Evolutionary conservation across 208 protist species (phyloP).

Genomic region (Wallacemonas sp.): DNA sequence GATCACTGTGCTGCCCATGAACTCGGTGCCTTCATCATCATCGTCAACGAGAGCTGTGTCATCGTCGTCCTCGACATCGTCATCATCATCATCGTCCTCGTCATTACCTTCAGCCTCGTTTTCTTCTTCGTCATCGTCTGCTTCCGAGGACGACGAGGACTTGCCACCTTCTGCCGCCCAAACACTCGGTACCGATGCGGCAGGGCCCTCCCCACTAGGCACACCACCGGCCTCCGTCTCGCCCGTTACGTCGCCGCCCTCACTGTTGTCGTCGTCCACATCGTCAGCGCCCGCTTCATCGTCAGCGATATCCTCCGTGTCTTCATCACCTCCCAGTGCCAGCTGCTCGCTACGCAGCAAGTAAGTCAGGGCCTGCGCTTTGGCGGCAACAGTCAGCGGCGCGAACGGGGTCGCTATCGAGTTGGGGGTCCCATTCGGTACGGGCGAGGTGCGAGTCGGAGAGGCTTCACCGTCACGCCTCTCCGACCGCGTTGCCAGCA

Average conservation of each 20-base stretch:
- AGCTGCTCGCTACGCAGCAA: background rate
- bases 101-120: slow-evolving; percentile 25
- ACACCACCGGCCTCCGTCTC: background rate
- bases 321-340: slow-evolving; percentile 17
- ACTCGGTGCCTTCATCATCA: background rate
- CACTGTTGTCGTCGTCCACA: slow-evolving; percentile 20
- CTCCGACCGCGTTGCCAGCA: slow-evolving; percentile 48
- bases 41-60: background rate
- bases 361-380: slow-evolving; percentile 1
- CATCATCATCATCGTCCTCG: slow-evolving; percentile 31
- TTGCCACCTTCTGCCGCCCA: background rate
- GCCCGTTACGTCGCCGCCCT: slow-evolving; percentile 7
- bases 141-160: slow-evolving; percentile 12
- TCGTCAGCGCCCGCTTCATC: slow-evolving; percentile 29
- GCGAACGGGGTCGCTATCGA: background rate
- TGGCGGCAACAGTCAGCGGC: slow-evolving; percentile 1
- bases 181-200: too few relatives aligned
- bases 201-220: too few relatives aligned
- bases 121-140: slow-evolving; percentile 24
- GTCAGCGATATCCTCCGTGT: slow-evolving; percentile 29
- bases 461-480: slow-evolving; percentile 26
- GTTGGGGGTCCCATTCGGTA: background rate
- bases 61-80: slow-evolving; percentile 30
- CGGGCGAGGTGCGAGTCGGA: background rate
- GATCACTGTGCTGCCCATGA: background rate